A percentile compares a stretch with the other conserved stretches of the same genome.
phyloP scores from a whole-genome alignment of 371 early-diverging fungal species.

The Parasitella parasitica region DNA sequence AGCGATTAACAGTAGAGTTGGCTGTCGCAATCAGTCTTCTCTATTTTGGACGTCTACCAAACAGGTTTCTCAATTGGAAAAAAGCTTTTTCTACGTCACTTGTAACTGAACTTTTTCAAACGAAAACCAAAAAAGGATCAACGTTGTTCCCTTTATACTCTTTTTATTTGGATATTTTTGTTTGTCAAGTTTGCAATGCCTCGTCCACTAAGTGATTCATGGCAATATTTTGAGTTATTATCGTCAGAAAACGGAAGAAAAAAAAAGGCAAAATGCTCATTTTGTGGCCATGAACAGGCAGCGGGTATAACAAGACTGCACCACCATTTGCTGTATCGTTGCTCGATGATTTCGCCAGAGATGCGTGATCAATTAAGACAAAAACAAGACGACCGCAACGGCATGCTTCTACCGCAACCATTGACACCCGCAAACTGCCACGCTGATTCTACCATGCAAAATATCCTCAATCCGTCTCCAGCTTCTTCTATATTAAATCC shows the following conservation, averaged over 20 bases:
- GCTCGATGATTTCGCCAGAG: constrained; percentile 23
- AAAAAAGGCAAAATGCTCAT: constrained; percentile 33
- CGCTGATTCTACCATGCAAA: constrained; percentile 2
- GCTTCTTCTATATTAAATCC: neutral
- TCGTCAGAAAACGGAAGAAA: constrained; percentile 19
- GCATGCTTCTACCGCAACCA: neutral
- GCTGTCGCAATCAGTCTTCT: too few relatives aligned
- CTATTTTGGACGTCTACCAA: too few relatives aligned
- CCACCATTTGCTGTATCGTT: constrained; percentile 34
- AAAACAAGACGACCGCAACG: constrained; percentile 11
- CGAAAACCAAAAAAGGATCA: neutral
- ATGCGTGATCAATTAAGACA: constrained; percentile 28
- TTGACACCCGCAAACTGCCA: neutral
- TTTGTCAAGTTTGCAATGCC: constrained; percentile 27
- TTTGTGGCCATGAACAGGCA: constrained; percentile 37
- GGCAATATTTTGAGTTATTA: constrained; percentile 39
- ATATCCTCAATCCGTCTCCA: constrained; percentile 5
- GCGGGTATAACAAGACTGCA: constrained; percentile 39
- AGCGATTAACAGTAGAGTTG: too few relatives aligned
- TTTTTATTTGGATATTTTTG: neutral
- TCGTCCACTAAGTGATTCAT: constrained; percentile 41
- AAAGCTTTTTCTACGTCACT: neutral
- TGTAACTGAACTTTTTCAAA: neutral
- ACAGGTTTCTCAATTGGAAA: neutral
- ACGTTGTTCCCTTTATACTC: neutral